Evolutionary conservation across 768 basidiomycete genomes (phyloP), one percentile per base, ranked within the genome.

Genomic region (Xerocomellus intermedius): DNA sequence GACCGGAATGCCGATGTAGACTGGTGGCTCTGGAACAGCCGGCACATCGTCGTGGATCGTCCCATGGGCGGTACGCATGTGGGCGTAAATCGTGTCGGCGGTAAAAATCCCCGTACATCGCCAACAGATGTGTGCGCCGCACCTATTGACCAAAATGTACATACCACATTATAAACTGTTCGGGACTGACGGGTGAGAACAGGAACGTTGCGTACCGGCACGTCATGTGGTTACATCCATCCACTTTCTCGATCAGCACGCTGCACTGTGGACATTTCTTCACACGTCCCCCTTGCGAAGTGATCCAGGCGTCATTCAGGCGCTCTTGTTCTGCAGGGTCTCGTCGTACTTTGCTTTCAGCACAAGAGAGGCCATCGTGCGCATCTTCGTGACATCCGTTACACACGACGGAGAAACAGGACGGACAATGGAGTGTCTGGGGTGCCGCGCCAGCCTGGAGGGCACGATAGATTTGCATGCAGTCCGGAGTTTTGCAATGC

Each of bases 61-160:
- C 32, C 69, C 72, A 57, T 77, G 77, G 2, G 26, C 64, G 0
- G 1, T 14, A 10, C 48, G 48, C 77, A 82, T 75, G 43, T 82
- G 80, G 0, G 9, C 1, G 43, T 78, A 76, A 16, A 77, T 72
- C 6, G 66, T 62, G 0, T 32, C 53, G 0, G 4, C 19, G 0
- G 54, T 55, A 44, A 84, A 84, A 5, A 71, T 46, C 8, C 67
- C 67, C 71, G 82, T 66, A 53, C 85, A 86, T 8, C 68, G 67
- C 91, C 90, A 92, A 58, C 90, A 92, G 2, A 86, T 84, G 66
- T 92, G 90, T 1, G 85, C 86, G 45, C 81, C 77, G 66, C 90
- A 92, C 45, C 79, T 85, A 33, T 21, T 9, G 17, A 32, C 22
- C 22, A 2, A n/a, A 1, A 17, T 36, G 10, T 26, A 24, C 33